Evolutionary conservation across 176 grass and related monocot genomes (phyloP), one percentile per base, ranked within the genome.

Genomic region (Cymbopogon citratus): DNA sequence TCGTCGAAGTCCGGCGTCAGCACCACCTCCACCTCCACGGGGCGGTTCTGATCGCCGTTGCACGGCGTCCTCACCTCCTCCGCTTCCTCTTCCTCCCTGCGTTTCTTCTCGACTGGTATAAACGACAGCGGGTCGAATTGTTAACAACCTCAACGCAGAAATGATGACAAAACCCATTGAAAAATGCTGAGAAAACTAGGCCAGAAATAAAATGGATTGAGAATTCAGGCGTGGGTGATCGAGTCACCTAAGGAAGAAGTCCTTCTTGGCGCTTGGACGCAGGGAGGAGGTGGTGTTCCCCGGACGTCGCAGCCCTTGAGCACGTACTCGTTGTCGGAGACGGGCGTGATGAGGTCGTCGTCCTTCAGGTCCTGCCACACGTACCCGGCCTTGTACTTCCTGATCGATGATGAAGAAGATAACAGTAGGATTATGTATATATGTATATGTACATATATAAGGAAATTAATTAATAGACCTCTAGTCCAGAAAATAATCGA

Each of bases 291-390:
- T 25, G 79, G 75, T 40, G 43, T 34, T 43, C 49, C 51, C 21
- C 68, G 73, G 74, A 87, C 75, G 80, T 94, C 84, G 74, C 78
- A 91, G 81, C 89, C 92, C 66, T 89, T 91, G 73, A 94, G 77
- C 12, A 91, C 87, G 87, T 85, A 94, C 76, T 94, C 89, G 78
- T 77, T 85, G 78, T 89, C 92, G 81, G 84, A 87, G 89, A 89
- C 13, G 61, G 92, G 89, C 9, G 89, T 89, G 62, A 94, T 80
- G 45, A 94, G 92, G 66, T 94, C 92, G 71, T 87, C 89, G 29
- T 94, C 92, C 83, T 79, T 83, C 31, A 89, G 76, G 80, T 91
- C 89, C 78, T 87, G 87, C 92, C 92, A 89, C 59, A 94, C 31
- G 52, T 83, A 89, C 28, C 87, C 89, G 0, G 29, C 34, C 75